A percentile compares a stretch with the other conserved stretches of the same genome.
These are phyloP conservation scores for Canna indica DNA, from an alignment of 176 grass and related monocot genomes.

Conservation along the genomic window DNA sequence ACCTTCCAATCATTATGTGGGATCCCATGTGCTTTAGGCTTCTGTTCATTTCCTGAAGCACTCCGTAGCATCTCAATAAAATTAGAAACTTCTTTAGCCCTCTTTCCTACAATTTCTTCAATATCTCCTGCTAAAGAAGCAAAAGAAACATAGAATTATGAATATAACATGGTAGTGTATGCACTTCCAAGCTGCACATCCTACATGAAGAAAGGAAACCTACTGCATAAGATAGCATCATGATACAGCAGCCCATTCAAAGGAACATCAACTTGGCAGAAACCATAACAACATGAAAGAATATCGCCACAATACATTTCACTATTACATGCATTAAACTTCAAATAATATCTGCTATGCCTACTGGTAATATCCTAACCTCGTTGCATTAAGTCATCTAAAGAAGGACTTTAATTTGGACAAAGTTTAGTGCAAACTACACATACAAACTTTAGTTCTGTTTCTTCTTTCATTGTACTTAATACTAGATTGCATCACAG, in stretches of 20 bases:
- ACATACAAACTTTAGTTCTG: neutral
- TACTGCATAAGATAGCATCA: neutral
- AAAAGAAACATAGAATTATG: constrained; percentile 11
- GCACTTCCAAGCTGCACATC: neutral
- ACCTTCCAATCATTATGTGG: constrained; percentile 89
- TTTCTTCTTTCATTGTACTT: neutral
- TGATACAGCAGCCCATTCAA: neutral
- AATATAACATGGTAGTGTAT: neutral
- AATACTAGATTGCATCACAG: neutral
- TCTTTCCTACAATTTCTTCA: constrained; percentile 44
- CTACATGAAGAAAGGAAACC: neutral
- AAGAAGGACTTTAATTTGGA: neutral
- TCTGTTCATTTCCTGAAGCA: constrained; percentile 43
- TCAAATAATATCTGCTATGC: neutral
- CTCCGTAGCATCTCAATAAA: constrained; percentile 79
- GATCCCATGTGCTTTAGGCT: constrained; percentile 22
- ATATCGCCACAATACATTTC: neutral
- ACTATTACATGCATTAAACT: neutral
- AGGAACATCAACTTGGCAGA: neutral
- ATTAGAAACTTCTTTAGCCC: constrained; percentile 54
- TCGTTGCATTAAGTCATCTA: neutral
- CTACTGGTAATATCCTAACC: neutral
- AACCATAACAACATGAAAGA: neutral
- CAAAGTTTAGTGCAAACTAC: neutral
- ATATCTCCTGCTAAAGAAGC: constrained; percentile 37